phyloP scores from a whole-genome alignment of 257 asterid genomes.

The Paulownia fortunei region DNA sequence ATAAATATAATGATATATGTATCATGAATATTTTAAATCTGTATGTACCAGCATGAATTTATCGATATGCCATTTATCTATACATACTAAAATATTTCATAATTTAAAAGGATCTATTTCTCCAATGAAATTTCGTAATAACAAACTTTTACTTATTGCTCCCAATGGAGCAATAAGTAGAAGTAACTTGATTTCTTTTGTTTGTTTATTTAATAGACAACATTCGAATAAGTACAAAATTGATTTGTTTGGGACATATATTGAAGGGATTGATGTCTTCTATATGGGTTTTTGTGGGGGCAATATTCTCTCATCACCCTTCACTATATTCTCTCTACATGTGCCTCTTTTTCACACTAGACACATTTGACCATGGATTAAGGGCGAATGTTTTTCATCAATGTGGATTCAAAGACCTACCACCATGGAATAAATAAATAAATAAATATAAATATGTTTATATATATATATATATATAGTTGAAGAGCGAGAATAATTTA shows the following conservation, averaged over 20 bases:
- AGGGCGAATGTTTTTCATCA: not conserved
- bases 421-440: too few relatives aligned
- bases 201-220: slow-evolving; percentile 30
- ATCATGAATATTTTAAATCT: too few relatives aligned
- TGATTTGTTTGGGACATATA: slow-evolving; percentile 7
- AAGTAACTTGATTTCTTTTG: too few relatives aligned
- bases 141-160: not conserved
- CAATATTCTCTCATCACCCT: slow-evolving; percentile 14
- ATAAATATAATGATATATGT: too few relatives aligned
- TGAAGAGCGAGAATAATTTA: too few relatives aligned
- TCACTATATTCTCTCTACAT: slow-evolving; percentile 9
- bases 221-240: slow-evolving; percentile 16
- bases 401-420: not conserved
- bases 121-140: not conserved
- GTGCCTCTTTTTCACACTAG: slow-evolving; percentile 1
- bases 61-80: too few relatives aligned
- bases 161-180: too few relatives aligned
- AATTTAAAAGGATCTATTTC: not conserved
- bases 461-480: too few relatives aligned
- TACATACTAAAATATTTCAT: too few relatives aligned
- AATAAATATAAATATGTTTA: too few relatives aligned
- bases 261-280: slow-evolving; percentile 38
- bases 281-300: slow-evolving; percentile 26
- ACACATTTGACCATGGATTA: not conserved
- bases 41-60: too few relatives aligned